Conservation (phyloP, 2,329 filamentous ascomycete species). For the Ascochyta pisi region DNA sequence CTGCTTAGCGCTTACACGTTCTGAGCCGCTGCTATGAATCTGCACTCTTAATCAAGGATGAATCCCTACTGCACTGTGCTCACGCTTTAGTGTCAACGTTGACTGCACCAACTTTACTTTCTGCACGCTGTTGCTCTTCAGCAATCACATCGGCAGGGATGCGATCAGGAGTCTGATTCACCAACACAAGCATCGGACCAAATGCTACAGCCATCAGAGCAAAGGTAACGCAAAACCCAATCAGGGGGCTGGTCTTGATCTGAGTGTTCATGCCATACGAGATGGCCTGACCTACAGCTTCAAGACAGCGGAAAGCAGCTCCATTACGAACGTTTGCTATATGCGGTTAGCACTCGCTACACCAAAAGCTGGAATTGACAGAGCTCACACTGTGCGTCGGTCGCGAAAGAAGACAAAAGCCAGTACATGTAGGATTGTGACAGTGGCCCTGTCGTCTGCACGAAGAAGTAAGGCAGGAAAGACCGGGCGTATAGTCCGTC, state of each 20-base stretch:
- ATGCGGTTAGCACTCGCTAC: slow-evolving; percentile 4
- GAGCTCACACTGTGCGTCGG: slow-evolving; percentile 32
- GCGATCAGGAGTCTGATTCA: slow-evolving; percentile 42
- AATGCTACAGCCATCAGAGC: slow-evolving; percentile 41
- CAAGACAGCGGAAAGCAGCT: slow-evolving; percentile 37
- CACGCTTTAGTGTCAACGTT: slow-evolving; percentile 24
- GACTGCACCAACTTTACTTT: slow-evolving; percentile 24
- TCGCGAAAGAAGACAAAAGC: slow-evolving; percentile 40
- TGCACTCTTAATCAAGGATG: too few species aligned
- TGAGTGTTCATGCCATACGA: slow-evolving; percentile 42
- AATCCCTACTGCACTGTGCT: neutral
- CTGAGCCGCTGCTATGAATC: too few species aligned
- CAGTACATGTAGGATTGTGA: slow-evolving; percentile 45
- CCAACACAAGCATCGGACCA: slow-evolving; percentile 41
- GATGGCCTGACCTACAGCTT: slow-evolving; percentile 38
- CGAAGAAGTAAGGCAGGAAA: slow-evolving; percentile 59
- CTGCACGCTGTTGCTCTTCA: slow-evolving; percentile 29
- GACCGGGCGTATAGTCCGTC: slow-evolving; percentile 52
- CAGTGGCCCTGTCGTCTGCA: slow-evolving; percentile 52
- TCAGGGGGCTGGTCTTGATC: slow-evolving; percentile 35
- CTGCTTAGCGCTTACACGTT: neutral
- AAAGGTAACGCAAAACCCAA: slow-evolving; percentile 44
- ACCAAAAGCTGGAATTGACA: neutral
- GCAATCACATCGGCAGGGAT: slow-evolving; percentile 42
- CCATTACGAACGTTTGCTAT: slow-evolving; percentile 35